Evolutionary conservation across 2,329 filamentous ascomycete genomes (phyloP).

Genomic region (Thielaviopsis euricoi): DNA sequence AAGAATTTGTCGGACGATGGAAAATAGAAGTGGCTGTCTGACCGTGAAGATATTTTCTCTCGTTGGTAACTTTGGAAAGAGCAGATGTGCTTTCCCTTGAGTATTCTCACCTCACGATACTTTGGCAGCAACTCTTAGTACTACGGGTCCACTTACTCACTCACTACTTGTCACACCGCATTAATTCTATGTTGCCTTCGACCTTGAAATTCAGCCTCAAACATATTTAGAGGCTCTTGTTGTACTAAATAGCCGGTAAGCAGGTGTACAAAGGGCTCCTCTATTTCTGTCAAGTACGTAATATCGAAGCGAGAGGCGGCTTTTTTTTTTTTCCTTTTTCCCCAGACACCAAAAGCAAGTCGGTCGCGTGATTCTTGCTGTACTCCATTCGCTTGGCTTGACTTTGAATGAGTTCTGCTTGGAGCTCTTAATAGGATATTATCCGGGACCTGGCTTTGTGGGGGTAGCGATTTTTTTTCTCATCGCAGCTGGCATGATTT

Average conservation of each 20-base stretch:
- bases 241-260: background rate
- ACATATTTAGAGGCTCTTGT: background rate
- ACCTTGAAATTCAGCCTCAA: background rate
- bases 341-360: background rate
- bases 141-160: too few relatives aligned
- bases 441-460: background rate
- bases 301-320: background rate
- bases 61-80: background rate
- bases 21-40: too few relatives aligned
- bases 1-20: too few relatives aligned
- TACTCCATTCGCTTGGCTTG: background rate
- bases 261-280: background rate
- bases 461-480: too few relatives aligned
- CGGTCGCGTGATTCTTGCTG: background rate
- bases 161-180: background rate
- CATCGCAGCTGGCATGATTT: too few relatives aligned
- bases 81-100: background rate
- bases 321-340: too few relatives aligned
- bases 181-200: background rate
- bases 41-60: background rate
- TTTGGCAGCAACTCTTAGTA: too few relatives aligned
- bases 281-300: constrained; percentile 2
- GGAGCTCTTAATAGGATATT: background rate
- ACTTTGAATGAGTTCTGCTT: background rate
- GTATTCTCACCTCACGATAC: background rate